These are phyloP conservation scores for Dictyostelium brefeldianum DNA, from an alignment of 78 protist species.

Conservation along the genomic window DNA sequence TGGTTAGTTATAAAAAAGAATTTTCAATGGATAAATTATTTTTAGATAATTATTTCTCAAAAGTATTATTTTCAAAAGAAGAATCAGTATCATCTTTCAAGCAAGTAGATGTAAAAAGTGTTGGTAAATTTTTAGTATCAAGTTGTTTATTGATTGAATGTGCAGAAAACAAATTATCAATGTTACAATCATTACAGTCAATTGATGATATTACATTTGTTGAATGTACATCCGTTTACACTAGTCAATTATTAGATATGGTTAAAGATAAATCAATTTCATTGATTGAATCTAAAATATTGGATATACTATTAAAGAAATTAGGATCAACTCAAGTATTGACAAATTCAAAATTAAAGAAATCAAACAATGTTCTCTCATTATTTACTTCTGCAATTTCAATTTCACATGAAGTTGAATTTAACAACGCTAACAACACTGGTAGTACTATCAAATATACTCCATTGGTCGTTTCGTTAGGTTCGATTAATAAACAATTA, in stretches of 20 bases:
- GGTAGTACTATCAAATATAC: not conserved
- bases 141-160: not conserved
- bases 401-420: not conserved
- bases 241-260: not conserved
- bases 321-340: not conserved
- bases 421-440: not conserved
- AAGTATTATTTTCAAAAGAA: not conserved
- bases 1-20: slow-evolving; percentile 6
- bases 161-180: not conserved
- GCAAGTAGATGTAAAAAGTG: not conserved
- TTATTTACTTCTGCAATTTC: not conserved
- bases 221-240: not conserved
- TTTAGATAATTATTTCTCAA: not conserved
- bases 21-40: slow-evolving; percentile 28
- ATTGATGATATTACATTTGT: slow-evolving; percentile 2
- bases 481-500: not conserved
- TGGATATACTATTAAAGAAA: slow-evolving; percentile 17
- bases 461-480: not conserved
- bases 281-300: not conserved
- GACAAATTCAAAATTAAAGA: not conserved
- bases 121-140: slow-evolving; percentile 12
- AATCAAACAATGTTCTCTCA: not conserved
- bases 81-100: not conserved
- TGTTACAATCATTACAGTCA: not conserved
- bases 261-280: not conserved